Evolutionary conservation across 345 rosid genomes (phyloP), one percentile per base, ranked within the genome.

Genomic region (Microcos paniculata): DNA sequence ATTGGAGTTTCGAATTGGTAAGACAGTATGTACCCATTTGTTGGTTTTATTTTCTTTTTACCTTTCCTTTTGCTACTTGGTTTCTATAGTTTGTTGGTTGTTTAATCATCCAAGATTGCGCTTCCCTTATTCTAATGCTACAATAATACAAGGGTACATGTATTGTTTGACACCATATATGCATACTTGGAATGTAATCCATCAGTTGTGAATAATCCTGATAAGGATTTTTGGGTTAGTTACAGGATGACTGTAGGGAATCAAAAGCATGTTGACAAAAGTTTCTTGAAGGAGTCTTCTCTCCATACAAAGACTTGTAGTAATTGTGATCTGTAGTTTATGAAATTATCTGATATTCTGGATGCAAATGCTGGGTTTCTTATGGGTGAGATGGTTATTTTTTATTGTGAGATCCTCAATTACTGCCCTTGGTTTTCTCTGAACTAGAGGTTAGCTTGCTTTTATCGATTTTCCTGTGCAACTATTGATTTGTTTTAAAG

Each of bases 171-270:
- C 23, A 16, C 12, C 42, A 1, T 61, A 31, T 61, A 33, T 18
- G 65, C 65, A 6, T 61, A 31, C 65, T 35, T 61, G 65, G 65
- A 18, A 42, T 61, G 65, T 61, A 40, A 31, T 61, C 43, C 43
- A 18, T 61, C 65, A 31, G 23, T 30, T 61, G 4, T 31, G 65
- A 33, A 30, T 31, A 42, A 57, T 57, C 62, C 62, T 57, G 62
- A 24, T 24, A 24, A 61, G 65, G 24, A 61, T 61, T 19, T 61
- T 31, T 61, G 14, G 40, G 43, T 61, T 31, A 61, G 43, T 30
- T 31, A 61, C 43, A 31, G 21, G 65, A 31, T 31, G 40, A 61
- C 65, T 16, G 12, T 61, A 23, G 42, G 30, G 18, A 61, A 61
- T 16, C 11, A 61, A 61, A 61, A 31, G 42, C 5, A 61, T 40